phyloP scores from a whole-genome alignment of 2,329 filamentous ascomycete species.

The Aspergillus floridensis region DNA sequence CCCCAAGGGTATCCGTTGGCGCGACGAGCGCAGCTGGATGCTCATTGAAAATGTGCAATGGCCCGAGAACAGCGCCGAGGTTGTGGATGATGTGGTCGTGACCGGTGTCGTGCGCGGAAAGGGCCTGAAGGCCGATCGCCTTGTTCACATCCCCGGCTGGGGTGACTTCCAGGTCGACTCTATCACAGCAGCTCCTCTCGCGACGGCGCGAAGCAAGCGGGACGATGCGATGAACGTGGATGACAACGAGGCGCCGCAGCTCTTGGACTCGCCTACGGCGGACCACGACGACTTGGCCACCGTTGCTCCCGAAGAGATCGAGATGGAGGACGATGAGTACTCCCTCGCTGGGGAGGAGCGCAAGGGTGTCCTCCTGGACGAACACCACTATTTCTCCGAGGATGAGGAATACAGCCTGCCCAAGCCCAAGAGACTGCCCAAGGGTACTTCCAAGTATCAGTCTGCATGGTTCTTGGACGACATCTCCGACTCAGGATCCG shows the following conservation, averaged over 20 bases:
- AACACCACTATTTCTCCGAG: conserved; percentile 97
- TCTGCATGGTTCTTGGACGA: conserved; percentile 88
- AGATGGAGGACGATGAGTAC: conserved; percentile 68
- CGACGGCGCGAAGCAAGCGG: conserved; percentile 52
- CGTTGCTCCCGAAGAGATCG: conserved; percentile 79
- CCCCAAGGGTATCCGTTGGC: conserved; percentile 92
- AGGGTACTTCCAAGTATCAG: conserved; percentile 91
- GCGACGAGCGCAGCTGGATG: conserved; percentile 95
- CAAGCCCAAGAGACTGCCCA: conserved; percentile 72
- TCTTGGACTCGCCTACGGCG: conserved; percentile 69
- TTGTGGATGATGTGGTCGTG: conserved; percentile 62
- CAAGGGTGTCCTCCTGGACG: conserved; percentile 89
- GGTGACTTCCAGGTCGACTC: conserved; percentile 90
- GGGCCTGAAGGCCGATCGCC: conserved; percentile 81
- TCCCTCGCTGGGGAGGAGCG: conserved; percentile 55
- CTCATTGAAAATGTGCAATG: conserved; percentile 79
- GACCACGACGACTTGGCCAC: conserved; percentile 81
- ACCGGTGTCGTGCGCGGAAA: conserved; percentile 84
- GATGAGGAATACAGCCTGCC: conserved; percentile 64
- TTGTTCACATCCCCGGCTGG: conserved; percentile 91
- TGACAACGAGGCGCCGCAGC: conserved; percentile 47
- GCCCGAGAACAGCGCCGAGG: conserved; percentile 52
- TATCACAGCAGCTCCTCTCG: conserved; percentile 73
- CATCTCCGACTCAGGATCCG: conserved; percentile 79
- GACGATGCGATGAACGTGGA: conserved; percentile 68